These are phyloP conservation scores for Saccharomyces hybrid DNA, from an alignment of 1,139 yeast genomes.

Conservation along the genomic window DNA sequence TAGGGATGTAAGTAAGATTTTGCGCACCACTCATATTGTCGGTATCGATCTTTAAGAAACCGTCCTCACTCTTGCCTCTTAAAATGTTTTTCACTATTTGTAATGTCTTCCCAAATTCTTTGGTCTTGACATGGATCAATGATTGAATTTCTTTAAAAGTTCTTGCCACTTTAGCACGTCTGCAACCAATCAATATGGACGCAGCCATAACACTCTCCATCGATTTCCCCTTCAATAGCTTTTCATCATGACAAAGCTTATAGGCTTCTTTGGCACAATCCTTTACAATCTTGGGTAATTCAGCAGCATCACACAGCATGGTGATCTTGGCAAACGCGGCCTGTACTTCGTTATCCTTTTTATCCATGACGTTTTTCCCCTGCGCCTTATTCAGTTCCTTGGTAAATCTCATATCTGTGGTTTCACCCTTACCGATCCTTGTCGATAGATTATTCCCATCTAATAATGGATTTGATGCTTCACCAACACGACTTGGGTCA, in stretches of 20 bases:
- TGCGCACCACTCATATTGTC: conserved; percentile 76
- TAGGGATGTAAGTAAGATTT: conserved; percentile 89
- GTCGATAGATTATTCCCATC: conserved; percentile 92
- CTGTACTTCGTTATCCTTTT: conserved; percentile 77
- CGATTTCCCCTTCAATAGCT: conserved; percentile 79
- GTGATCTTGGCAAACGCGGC: conserved; percentile 87
- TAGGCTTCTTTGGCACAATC: conserved; percentile 97
- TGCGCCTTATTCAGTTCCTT: conserved; percentile 88
- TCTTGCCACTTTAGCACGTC: conserved; percentile 91
- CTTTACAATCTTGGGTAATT: conserved; percentile 87
- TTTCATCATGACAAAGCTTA: conserved; percentile 84
- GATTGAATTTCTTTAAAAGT: conserved; percentile 96
- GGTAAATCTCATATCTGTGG: conserved; percentile 61
- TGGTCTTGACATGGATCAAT: conserved; percentile 84
- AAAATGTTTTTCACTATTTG: conserved; percentile 73
- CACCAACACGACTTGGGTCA: conserved; percentile 99
- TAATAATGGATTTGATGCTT: conserved; percentile 88
- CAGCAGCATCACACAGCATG: conserved; percentile 95
- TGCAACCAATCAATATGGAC: conserved; percentile 86
- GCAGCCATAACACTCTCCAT: conserved; percentile 97
- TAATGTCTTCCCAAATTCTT: conserved; percentile 85
- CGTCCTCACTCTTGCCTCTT: conserved; percentile 50
- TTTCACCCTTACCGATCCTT: conserved; percentile 74
- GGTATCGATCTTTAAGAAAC: conserved; percentile 34
- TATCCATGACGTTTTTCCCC: conserved; percentile 75